These are phyloP conservation scores for Talaromyces trachyspermus DNA, from an alignment of 495 filamentous ascomycete species.

Conservation along the genomic window DNA sequence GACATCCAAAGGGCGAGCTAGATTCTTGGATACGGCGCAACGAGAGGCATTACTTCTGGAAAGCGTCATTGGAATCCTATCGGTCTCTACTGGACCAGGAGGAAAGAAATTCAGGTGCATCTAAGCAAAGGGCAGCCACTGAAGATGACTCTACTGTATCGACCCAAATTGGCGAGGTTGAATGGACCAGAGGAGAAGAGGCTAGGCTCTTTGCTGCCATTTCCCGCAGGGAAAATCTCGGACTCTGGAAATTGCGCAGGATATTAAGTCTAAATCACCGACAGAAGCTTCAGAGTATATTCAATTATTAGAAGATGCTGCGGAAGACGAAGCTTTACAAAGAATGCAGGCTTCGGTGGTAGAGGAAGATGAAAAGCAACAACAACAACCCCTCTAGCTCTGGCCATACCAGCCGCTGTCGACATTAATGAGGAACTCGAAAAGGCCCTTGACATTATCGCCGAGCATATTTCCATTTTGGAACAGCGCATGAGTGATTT, in stretches of 20 bases:
- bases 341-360: too few species aligned
- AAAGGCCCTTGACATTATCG: slow-evolving; percentile 58
- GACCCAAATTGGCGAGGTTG: slow-evolving; percentile 33
- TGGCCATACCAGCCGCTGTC: slow-evolving; percentile 53
- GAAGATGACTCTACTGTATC: too few species aligned
- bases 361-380: too few species aligned
- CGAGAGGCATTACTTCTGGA: background rate
- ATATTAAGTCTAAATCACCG: slow-evolving; percentile 63
- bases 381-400: background rate
- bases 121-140: too few species aligned
- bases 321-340: background rate
- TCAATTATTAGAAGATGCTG: slow-evolving; percentile 43
- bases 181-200: slow-evolving; percentile 69
- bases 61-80: slow-evolving; percentile 34
- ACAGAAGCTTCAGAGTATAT: slow-evolving; percentile 68
- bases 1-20: too few species aligned
- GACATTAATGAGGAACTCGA: slow-evolving; percentile 65
- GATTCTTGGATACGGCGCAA: background rate
- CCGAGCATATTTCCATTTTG: slow-evolving; percentile 48
- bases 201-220: slow-evolving; percentile 57
- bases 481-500: slow-evolving; percentile 51
- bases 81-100: slow-evolving; percentile 49
- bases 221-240: slow-evolving; percentile 51
- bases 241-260: slow-evolving; percentile 52
- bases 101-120: too few species aligned